Base-by-base conservation (phyloP, 148 eudicot genomes). In the Diospyros kaki region DNA sequence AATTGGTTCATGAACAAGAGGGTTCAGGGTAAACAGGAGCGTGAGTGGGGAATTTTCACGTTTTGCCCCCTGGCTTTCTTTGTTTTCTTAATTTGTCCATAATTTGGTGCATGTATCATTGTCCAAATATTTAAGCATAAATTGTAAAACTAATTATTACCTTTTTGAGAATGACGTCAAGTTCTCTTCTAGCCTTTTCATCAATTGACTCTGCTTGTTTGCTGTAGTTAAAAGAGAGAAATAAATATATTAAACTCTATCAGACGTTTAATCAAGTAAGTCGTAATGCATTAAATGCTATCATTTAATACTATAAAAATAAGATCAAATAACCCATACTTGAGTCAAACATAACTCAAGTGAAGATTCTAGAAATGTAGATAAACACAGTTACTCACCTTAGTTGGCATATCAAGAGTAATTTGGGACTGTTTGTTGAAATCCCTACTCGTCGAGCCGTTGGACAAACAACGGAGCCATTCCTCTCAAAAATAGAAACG, bases 101-200 rank as follows among this genome's bases (percentile, higher is more conserved):
- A 28, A 28, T 28, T 28, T 28, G 28, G 28, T 28, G 28, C 28
- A 28, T 28, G 28, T 28, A 28, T 28, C 28, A 28, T 28, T 28
- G 0, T 28, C 28, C 28, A 28, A 28, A 28, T 28, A 28, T 28
- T 28, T 28, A 28, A 28, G 28, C 28, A 28, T 28, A 28, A 28
- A 28, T 28, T 28, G 28, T 28, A 0, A 28, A 28, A 28, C 28
- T 2, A 50, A 11, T 17, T 52, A 68, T 2, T 83, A 88, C 91
- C 91, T 86, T 81, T 58, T 54, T 67, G 52, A 84, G 85, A 84
- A 88, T 88, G 58, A 85, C 40, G 59, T 88, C 91, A 38, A 83
- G 84, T 52, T 88, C 89, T 10, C 82, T 82, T 43, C 88, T 86
- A 1, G 81, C 84, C 59, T 77, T 80, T 0, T 81, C 76, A 75